Evolutionary conservation across 768 basidiomycete genomes (phyloP).

Genomic region (Ephemerocybe angulata): DNA sequence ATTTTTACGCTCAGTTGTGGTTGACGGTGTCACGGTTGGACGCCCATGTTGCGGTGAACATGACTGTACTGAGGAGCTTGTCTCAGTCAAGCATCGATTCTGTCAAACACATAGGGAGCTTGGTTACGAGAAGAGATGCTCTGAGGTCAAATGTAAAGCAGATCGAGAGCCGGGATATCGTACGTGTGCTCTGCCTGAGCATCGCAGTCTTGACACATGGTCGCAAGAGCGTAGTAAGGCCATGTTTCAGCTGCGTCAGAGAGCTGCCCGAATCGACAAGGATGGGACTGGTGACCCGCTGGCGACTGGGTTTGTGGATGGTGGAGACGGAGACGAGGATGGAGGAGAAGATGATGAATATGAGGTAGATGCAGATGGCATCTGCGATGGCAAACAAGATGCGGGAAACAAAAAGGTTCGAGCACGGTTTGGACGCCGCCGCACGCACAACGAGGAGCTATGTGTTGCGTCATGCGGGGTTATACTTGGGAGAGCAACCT

Average conservation of each 20-base stretch:
- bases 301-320: too few species aligned
- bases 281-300: too few species aligned
- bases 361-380: too few species aligned
- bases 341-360: too few species aligned
- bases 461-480: constrained; percentile 29
- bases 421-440: constrained; percentile 19
- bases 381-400: too few species aligned
- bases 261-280: too few species aligned
- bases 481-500: constrained; percentile 21
- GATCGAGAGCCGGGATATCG: not conserved
- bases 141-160: constrained; percentile 5
- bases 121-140: constrained; percentile 1
- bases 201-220: too few species aligned
- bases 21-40: constrained; percentile 15
- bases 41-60: constrained; percentile 14
- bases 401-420: constrained; percentile 10
- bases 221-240: too few species aligned
- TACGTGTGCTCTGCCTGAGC: constrained; percentile 8
- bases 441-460: constrained; percentile 29
- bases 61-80: constrained; percentile 9
- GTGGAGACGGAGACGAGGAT: too few species aligned
- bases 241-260: too few species aligned
- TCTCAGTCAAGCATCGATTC: constrained; percentile 10
- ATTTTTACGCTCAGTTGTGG: too few species aligned
- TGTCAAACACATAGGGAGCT: constrained; percentile 3